Evolutionary conservation across 805 yeast genomes (phyloP), one percentile per base, ranked within the genome.

Genomic region (Kuraishia borneana): DNA sequence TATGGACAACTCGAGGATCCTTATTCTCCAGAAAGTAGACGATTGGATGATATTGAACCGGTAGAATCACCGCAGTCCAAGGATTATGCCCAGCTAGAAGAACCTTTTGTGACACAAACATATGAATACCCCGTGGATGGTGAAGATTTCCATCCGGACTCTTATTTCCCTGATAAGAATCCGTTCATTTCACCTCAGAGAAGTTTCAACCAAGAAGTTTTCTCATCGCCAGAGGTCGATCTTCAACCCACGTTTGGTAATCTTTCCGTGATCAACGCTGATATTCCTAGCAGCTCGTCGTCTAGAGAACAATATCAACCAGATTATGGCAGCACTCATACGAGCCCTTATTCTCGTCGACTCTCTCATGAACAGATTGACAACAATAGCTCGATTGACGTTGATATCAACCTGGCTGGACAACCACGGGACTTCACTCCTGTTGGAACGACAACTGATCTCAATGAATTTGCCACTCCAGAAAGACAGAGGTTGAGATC

Each of bases 341-440:
- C 28, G 7, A 25, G 28, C 13, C 28, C 28, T 6, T 25, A 25
- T 12, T 25, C 28, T 6, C 7, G 28, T 6, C 28, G 28, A 6
- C 7, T 25, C 6, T 25, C 28, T 6, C 28, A 10, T 6, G 28
- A 25, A 12, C 8, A 10, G 28, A 16, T 25, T 12, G 34, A 21
- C 16, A 21, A 32, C 22, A 26, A 21, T 19, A 34, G 32, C 22
- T 34, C 36, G 8, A 20, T 34, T 14, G 17, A 16, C 19, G 36
- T 34, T 6, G 33, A 34, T 17, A 34, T 34, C 33, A 28, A 28
- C 25, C 27, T 22, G 9, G 19, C 4, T 7, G 23, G 9, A 18
- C 18, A 30, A n/a, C n/a, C n/a, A n/a, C n/a, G n/a, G n/a, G n/a
- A n/a, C n/a, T n/a, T n/a, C n/a, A n/a, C n/a, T n/a, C n/a, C n/a